Evolutionary conservation across 805 yeast species (phyloP), one percentile per base, ranked within the genome.

Genomic region (Wickerhamiella dianesei): DNA sequence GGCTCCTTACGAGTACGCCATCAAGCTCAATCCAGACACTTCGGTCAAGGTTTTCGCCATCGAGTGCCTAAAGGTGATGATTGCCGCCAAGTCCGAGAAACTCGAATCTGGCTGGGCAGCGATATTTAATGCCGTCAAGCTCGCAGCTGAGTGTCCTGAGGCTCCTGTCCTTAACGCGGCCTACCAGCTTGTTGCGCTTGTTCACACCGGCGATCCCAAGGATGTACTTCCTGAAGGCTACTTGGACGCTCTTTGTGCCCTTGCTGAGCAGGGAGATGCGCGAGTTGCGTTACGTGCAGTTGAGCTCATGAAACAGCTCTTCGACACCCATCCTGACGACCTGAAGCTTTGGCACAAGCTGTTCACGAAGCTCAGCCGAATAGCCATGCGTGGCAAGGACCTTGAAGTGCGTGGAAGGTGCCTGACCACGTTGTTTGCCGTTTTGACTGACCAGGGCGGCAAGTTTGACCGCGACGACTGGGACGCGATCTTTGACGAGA

Each of bases 81-180:
- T 92, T 37, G 68, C 77, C 51, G 79, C 86, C 21, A 82, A 86
- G 57, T 77, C 88, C 3, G 68, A 66, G 14, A 73, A 76, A 48
- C 82, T 92, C 53, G 80, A 77, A 59, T 87, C 96, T 17, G 99
- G 99, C 41, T 92, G 99, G 99, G 76, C 76, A 50, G 79, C 97
- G 0, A 79, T 94, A 46, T 77, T 92, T 57, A 82, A 78, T 21
- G 82, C 85, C 1, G 74, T 89, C 52, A 75, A 80, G 3, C 78
- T 73, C 44, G 86, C 94, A 3, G 89, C 95, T 2, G 43, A 39
- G n/a, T 37, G 43, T 14, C 44, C 37, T 16, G 19, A 21, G 3
- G 36, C 37, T 35, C 42, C 41, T 2, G 51, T 49, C 9, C 44
- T 52, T 13, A 52, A 44, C 4, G 51, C 53, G 0, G 53, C 53